A percentile compares a stretch with the other conserved stretches of the same genome.
Conservation (phyloP, 1,284 basidiomycete genomes). For the Ganoderma sinense region DNA sequence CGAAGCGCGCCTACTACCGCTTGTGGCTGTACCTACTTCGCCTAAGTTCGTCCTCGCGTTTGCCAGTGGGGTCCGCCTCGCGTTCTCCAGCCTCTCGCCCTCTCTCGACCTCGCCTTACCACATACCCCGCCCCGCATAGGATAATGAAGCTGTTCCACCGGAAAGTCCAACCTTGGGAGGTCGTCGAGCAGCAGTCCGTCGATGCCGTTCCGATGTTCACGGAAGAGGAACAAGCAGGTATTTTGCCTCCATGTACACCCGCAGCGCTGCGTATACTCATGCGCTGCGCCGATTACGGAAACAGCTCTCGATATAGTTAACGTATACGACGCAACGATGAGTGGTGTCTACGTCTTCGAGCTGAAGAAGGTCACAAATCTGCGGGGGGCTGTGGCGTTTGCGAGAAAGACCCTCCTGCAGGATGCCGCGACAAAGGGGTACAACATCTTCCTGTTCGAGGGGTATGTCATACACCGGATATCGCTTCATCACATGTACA, state of each 20-base stretch:
- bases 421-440: constrained; percentile 61
- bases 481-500: not conserved
- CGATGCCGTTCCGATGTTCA: constrained; percentile 68
- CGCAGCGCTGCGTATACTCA: not conserved
- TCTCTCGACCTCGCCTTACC: not conserved
- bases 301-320: constrained; percentile 66
- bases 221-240: constrained; percentile 60
- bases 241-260: constrained; percentile 26
- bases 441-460: constrained; percentile 71
- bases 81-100: not conserved
- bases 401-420: constrained; percentile 69
- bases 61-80: not conserved
- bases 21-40: not conserved
- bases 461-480: constrained; percentile 56
- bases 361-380: constrained; percentile 42
- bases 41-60: not conserved
- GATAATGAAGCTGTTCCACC: constrained; percentile 52
- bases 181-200: constrained; percentile 72
- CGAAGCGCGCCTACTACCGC: not conserved
- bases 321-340: constrained; percentile 58
- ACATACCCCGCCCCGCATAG: not conserved
- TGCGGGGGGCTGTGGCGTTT: constrained; percentile 62
- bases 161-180: constrained; percentile 73
- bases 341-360: constrained; percentile 72
- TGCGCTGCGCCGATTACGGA: not conserved